These are phyloP conservation scores for Physcomitrellopsis africana DNA, from an alignment of 225 moss, liverwort and hornwort species.

Conservation along the genomic window DNA sequence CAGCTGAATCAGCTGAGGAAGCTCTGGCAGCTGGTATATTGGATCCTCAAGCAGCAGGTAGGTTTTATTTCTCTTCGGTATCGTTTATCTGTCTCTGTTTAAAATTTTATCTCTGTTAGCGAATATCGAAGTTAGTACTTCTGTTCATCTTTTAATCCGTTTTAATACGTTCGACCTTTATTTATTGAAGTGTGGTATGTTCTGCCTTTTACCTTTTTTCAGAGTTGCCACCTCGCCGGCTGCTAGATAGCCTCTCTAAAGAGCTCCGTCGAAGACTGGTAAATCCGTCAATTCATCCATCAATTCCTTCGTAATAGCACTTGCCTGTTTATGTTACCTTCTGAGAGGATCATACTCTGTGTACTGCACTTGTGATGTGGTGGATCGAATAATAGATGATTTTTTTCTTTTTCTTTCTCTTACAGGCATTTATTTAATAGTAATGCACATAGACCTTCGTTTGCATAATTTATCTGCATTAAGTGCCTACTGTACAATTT, in stretches of 20 bases:
- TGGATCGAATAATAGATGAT: too few species aligned
- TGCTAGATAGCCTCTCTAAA: constrained; percentile 56
- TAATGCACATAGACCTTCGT: too few species aligned
- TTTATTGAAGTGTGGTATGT: not conserved
- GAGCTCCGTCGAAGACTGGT: constrained; percentile 59
- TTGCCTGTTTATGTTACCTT: too few species aligned
- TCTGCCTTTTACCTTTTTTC: constrained; percentile 5
- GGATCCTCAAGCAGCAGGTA: constrained; percentile 64
- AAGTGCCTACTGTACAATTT: too few species aligned
- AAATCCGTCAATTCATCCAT: not conserved
- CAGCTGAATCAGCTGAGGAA: constrained; percentile 52
- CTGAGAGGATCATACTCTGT: too few species aligned
- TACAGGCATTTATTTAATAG: too few species aligned
- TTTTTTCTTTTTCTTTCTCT: too few species aligned
- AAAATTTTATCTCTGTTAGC: not conserved
- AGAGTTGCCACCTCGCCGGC: constrained; percentile 51
- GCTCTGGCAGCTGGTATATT: constrained; percentile 34
- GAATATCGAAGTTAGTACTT: not conserved
- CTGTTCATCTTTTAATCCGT: not conserved
- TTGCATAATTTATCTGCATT: too few species aligned
- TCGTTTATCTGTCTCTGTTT: not conserved
- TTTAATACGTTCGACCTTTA: too few species aligned
- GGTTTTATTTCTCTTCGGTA: not conserved
- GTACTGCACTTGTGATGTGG: too few species aligned
- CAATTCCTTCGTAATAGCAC: too few species aligned